These are phyloP conservation scores for Candida montana DNA, from an alignment of 805 yeast genomes.

Conservation along the genomic window DNA sequence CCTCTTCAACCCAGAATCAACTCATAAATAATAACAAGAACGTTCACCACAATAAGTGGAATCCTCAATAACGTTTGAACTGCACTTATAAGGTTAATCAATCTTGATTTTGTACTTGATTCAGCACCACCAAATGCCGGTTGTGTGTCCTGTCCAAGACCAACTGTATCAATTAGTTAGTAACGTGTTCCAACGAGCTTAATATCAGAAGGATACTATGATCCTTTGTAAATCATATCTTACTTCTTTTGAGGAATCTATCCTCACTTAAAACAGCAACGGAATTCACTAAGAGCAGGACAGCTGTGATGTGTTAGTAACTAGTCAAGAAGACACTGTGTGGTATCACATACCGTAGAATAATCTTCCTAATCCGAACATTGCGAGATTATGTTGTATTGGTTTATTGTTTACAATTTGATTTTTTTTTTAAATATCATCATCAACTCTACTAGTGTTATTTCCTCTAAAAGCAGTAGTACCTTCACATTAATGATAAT, in stretches of 20 bases:
- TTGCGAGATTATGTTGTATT: conserved; percentile 16
- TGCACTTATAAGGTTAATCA: conserved; percentile 65
- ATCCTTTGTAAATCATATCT: background rate
- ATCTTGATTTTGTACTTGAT: conserved; percentile 48
- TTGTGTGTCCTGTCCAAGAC: conserved; percentile 35
- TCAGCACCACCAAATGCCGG: conserved; percentile 44
- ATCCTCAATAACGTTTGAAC: conserved; percentile 71
- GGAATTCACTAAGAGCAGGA: conserved; percentile 58
- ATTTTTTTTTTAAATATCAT: background rate
- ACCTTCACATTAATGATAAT: too few species aligned
- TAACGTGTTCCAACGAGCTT: background rate
- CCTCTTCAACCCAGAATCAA: conserved; percentile 52
- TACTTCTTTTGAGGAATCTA: conserved; percentile 64
- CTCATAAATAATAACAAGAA: conserved; percentile 64
- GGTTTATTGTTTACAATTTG: background rate
- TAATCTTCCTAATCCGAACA: conserved; percentile 59
- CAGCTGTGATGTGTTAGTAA: conserved; percentile 21
- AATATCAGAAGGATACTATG: too few species aligned
- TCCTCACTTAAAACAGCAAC: conserved; percentile 79
- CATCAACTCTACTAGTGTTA: too few species aligned
- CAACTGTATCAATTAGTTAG: conserved; percentile 29
- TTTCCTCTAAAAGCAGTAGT: too few species aligned
- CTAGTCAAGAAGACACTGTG: background rate
- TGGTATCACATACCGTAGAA: conserved; percentile 36
- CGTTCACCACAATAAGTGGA: conserved; percentile 65